Conservation (phyloP, 1,139 yeast species). For the Pichiaceae sp. region DNA sequence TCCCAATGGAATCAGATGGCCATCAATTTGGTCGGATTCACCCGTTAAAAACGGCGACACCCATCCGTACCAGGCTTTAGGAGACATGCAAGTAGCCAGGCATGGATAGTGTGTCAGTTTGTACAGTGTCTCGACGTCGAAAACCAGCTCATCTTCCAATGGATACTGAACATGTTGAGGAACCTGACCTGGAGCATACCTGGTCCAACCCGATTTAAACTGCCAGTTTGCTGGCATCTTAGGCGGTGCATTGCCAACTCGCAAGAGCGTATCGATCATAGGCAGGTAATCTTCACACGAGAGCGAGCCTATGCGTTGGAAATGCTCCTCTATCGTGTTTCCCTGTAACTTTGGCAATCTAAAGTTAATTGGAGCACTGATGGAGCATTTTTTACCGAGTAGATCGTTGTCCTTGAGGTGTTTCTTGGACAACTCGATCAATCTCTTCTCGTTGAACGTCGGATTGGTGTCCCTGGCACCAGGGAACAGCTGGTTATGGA, state of each 20-base stretch:
- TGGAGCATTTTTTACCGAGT: constrained; percentile 72
- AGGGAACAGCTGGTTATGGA: constrained; percentile 61
- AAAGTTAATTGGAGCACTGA: constrained; percentile 53
- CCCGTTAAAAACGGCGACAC: constrained; percentile 73
- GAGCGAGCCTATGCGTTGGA: constrained; percentile 57
- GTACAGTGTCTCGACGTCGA: constrained; percentile 87
- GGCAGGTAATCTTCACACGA: constrained; percentile 54
- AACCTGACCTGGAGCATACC: constrained; percentile 48
- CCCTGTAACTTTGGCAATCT: constrained; percentile 68
- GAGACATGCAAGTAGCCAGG: constrained; percentile 74
- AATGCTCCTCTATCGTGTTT: constrained; percentile 71
- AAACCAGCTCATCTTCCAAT: constrained; percentile 56
- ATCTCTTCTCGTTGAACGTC: constrained; percentile 15
- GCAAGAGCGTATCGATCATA: constrained; percentile 35
- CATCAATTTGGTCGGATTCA: constrained; percentile 35
- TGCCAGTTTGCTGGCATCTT: constrained; percentile 33
- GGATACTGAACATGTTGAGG: constrained; percentile 67
- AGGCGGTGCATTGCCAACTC: constrained; percentile 31
- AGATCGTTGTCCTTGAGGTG: constrained; percentile 60
- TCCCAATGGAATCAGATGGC: constrained; percentile 65
- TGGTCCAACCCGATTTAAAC: constrained; percentile 71
- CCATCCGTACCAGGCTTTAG: constrained; percentile 92
- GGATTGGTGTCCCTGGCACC: background rate
- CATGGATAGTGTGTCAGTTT: constrained; percentile 68
- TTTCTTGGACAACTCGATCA: constrained; percentile 49